Evolutionary conservation across 225 moss, liverwort and hornwort genomes (phyloP).

Genomic region (Ulota crispa): DNA sequence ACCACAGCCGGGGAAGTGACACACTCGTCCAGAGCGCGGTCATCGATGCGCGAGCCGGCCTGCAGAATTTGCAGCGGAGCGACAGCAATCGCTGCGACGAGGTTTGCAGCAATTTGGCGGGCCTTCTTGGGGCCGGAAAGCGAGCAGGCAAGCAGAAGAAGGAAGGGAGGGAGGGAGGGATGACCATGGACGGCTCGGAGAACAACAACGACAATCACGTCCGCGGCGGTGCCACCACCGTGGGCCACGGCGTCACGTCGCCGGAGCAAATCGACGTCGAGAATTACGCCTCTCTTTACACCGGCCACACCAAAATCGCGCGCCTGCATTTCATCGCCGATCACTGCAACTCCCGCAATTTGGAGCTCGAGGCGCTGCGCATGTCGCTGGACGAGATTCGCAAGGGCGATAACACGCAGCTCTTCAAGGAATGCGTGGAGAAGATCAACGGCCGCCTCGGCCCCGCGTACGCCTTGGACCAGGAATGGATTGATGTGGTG

Average conservation of each 20-base stretch:
- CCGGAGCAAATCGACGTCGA: constrained; percentile 96
- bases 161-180: background rate
- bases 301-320: constrained; percentile 89
- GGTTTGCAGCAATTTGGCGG: background rate
- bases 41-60: background rate
- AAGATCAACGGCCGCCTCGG: constrained; percentile 87
- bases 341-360: constrained; percentile 68
- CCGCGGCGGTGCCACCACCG: constrained; percentile 13
- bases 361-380: constrained; percentile 93
- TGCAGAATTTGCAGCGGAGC: background rate
- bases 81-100: background rate
- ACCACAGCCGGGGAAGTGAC: background rate
- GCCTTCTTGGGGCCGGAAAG: background rate
- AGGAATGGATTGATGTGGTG: constrained; percentile 88
- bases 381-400: constrained; percentile 96
- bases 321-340: constrained; percentile 93
- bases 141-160: background rate
- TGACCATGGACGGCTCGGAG: constrained; percentile 57
- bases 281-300: constrained; percentile 87
- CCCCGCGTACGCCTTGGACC: constrained; percentile 63
- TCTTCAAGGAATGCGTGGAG: constrained; percentile 89
- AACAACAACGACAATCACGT: constrained; percentile 36
- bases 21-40: no score
- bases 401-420: constrained; percentile 80
- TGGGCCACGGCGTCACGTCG: constrained; percentile 32